Base-by-base conservation (phyloP, 495 filamentous ascomycete genomes). In the Hyaloscypha bicolor region DNA sequence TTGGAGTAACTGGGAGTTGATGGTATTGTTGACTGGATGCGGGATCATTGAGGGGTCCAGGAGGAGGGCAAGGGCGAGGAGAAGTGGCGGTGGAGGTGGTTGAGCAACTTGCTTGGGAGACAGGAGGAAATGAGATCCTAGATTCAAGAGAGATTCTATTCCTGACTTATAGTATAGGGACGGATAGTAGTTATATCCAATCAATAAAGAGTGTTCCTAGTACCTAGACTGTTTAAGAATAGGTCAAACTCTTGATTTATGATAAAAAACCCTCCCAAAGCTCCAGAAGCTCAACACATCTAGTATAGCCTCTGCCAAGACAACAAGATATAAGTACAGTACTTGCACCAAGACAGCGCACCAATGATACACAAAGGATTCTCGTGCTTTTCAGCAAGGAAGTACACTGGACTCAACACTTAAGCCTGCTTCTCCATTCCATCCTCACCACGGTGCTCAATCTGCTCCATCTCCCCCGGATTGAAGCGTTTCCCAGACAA, bases 41-140 rank as follows among this genome's bases (percentile, higher is more conserved):
- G 65, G 42, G 33, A 48, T 68, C 25, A 62, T 68, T 58, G 65
- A 68, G 35, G 60, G 29, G 4, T 35, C 42, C 6, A 68, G 65
- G 25, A 55, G 65, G 65, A 60, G 64, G 22, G 56, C 64, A 1
- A 67, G 58, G 14, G 45, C 55, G 25, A 67, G 64, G 48, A 53
- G 57, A 16, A 55, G 56, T 42, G 48, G 61, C 55, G 61, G 37
- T 11, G 42, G 45, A 9, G 57, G 53, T 29, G 53, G n/a, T 16
- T 56, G 51, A 56, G 42, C 42, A 14, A 19, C 42, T 19, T 14
- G 42, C 1, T 4, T 14, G 16, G 16, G 9, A 19, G 42, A 19
- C 6, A 3, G 4, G 42, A 48, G 42, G 16, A 19, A 14, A 48
- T 12, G 11, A 48, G 42, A 48, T 4, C 16, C 16, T 25, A 25